Evolutionary conservation across 1,284 basidiomycete species (phyloP).

Genomic region (Cryptococcus hybrid): DNA sequence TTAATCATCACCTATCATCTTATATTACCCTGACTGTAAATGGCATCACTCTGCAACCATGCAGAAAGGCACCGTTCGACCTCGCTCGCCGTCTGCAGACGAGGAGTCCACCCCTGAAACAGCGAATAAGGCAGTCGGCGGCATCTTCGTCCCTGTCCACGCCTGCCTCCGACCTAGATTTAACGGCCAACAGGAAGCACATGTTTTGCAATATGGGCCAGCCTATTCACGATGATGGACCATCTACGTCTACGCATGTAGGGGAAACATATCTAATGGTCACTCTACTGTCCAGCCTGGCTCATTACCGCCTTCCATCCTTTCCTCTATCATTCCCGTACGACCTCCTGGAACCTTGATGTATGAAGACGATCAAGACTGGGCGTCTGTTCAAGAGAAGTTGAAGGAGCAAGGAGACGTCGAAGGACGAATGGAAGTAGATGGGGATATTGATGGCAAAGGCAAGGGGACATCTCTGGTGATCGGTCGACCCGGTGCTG

Average conservation of each 20-base stretch:
- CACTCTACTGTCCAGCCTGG: not conserved
- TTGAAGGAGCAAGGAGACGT: not conserved
- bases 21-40: no score
- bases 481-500: slow-evolving; percentile 11
- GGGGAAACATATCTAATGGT: slow-evolving; percentile 1
- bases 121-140: slow-evolving; percentile 10
- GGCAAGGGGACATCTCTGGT: not conserved
- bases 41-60: not conserved
- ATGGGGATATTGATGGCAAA: slow-evolving; percentile 3
- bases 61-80: slow-evolving; percentile 21
- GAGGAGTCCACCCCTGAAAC: slow-evolving; percentile 9
- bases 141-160: not conserved
- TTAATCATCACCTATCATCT: no score
- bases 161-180: no score
- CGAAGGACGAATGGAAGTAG: slow-evolving; percentile 15
- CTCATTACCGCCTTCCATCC: slow-evolving; percentile 10
- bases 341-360: slow-evolving; percentile 26
- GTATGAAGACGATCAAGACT: slow-evolving; percentile 44
- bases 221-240: slow-evolving; percentile 6
- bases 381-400: slow-evolving; percentile 18
- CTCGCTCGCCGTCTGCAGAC: slow-evolving; percentile 14
- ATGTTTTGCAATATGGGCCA: slow-evolving; percentile 14
- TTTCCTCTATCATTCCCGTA: slow-evolving; percentile 10
- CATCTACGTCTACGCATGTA: slow-evolving; percentile 5
- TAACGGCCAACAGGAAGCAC: not conserved